A percentile compares a stretch with the other conserved stretches of the same genome.
Conservation (phyloP, 176 grass and related monocot genomes). For the Alopecurus myosuroides region DNA sequence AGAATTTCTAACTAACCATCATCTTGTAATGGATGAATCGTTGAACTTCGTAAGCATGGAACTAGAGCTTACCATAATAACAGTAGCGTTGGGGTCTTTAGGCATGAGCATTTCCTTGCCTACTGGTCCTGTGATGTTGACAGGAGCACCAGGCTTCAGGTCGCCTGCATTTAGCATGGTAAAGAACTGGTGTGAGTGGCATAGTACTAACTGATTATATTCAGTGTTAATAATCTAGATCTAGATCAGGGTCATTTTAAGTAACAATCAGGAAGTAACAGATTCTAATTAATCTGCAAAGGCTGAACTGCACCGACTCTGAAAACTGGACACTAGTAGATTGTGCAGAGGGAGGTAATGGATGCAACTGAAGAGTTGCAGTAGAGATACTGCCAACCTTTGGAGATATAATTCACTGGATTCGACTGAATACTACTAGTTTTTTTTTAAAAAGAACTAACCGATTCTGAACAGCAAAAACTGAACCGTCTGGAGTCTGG, state of each 20-base stretch:
- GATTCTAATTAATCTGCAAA: background rate
- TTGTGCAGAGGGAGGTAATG: background rate
- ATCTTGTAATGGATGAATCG: background rate
- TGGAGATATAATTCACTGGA: background rate
- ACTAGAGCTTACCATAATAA: conserved; percentile 63
- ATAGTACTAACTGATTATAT: background rate
- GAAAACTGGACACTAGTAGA: background rate
- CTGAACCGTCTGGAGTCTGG: background rate
- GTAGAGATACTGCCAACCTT: background rate
- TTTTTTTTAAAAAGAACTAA: background rate
- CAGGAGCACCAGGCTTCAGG: conserved; percentile 67
- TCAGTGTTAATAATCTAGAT: background rate
- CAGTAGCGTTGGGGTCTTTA: conserved; percentile 75
- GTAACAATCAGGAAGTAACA: background rate
- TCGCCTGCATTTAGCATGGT: conserved; percentile 47
- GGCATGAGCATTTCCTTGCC: conserved; percentile 99
- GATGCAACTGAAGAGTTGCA: background rate
- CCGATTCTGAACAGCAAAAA: background rate
- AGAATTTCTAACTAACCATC: background rate
- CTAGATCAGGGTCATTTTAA: background rate
- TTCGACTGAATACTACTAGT: background rate
- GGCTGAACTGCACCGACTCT: background rate
- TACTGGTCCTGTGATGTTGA: conserved; percentile 79
- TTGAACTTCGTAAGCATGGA: background rate
- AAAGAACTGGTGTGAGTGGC: background rate